Evolutionary conservation across 2,329 filamentous ascomycete genomes (phyloP), one percentile per base, ranked within the genome.

Genomic region (Biscogniauxia sp.): DNA sequence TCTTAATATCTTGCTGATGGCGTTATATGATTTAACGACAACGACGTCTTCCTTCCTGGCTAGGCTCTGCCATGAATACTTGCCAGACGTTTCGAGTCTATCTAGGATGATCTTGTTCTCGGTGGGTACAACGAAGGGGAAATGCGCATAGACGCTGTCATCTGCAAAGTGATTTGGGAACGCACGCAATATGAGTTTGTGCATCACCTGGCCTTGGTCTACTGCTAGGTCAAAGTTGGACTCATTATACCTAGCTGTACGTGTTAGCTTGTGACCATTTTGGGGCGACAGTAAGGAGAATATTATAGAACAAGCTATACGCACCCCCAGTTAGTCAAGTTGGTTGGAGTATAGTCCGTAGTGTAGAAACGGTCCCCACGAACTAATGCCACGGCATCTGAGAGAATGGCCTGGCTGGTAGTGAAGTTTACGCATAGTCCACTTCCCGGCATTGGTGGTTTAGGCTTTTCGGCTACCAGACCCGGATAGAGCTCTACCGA

Each of bases 321-420:
- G 7, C 57, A 66, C 61, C 88, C 88, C 86, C 86, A 90, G 71
- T 88, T 89, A 2, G 88, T 90, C 54, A 91, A 73, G 64, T 84
- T 87, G 41, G 80, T 80, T 0, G 87, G 70, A 1, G 84, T 82
- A 66, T 82, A 88, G 70, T 89, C 86, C 5, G 74, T 67, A 0
- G 87, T 88, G 73, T 88, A 88, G 74, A 88, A 88, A 17, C 87
- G 78, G 66, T 90, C 87, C 8, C 84, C 84, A 20, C 86, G 82
- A 4, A 88, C 85, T 19, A 88, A 76, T 5, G 84, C 79, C 4
- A 88, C 84, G 0, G 85, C 85, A 67, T 89, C 86, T 0, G 84
- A 86, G 7, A 89, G 74, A 13, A 88, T 83, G 1, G 84, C 85
- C 45, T 84, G 78, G 7, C 78, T 78, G 51, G 70, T 72, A 11